Conservation (phyloP, 176 grass and related monocot species). For the Saccharum spontaneum region DNA sequence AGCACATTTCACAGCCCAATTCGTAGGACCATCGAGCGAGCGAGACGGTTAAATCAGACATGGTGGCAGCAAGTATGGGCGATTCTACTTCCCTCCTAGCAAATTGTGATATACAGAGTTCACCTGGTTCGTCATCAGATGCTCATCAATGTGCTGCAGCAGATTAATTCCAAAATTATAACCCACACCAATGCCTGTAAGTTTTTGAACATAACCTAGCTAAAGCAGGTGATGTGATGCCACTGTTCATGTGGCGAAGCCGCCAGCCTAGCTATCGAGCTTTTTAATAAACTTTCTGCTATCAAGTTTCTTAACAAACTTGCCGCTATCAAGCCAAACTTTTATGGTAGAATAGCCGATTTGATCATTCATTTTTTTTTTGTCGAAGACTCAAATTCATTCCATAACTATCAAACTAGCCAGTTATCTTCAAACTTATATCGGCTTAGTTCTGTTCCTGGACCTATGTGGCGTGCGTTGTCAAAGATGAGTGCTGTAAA, state of each 20-base stretch:
- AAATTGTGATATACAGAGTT: too few species aligned
- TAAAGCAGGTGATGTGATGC: not conserved
- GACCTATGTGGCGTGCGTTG: not conserved
- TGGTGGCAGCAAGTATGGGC: not conserved
- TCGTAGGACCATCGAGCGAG: not conserved
- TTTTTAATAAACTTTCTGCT: not conserved
- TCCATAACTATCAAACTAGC: not conserved
- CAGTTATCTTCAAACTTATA: not conserved
- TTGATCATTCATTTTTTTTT: not conserved
- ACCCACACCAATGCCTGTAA: not conserved
- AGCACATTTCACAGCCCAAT: constrained; percentile 11
- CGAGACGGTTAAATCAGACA: not conserved
- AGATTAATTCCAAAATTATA: not conserved
- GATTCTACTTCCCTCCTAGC: too few species aligned
- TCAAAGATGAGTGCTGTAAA: not conserved
- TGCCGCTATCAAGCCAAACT: not conserved
- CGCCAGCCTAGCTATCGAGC: not conserved
- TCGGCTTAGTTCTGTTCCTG: not conserved
- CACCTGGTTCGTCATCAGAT: not conserved
- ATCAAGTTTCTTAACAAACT: not conserved
- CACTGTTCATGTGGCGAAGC: not conserved
- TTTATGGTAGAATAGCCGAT: not conserved
- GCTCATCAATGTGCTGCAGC: not conserved
- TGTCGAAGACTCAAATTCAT: not conserved
- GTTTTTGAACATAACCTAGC: not conserved